These are phyloP conservation scores for Skeletonema potamos DNA, from an alignment of 108 stramenopile genomes.

Conservation along the genomic window DNA sequence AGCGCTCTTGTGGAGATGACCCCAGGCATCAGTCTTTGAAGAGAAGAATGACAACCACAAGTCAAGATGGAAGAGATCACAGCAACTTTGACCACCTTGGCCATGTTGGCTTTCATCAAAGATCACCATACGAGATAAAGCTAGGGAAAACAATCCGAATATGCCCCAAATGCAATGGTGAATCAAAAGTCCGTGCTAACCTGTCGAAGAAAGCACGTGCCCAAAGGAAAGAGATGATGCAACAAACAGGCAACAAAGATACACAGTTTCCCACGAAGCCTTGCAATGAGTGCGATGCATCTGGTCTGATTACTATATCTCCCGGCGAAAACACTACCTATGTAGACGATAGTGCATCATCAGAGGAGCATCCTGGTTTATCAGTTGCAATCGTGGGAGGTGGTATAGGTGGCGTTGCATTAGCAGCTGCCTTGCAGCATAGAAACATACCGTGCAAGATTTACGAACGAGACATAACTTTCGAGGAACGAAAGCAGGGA, in stretches of 20 bases:
- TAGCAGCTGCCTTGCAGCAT: constrained; percentile 81
- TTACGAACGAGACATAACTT: constrained; percentile 78
- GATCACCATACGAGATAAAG: constrained; percentile 36
- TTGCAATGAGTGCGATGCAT: constrained; percentile 42
- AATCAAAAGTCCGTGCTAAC: constrained; percentile 49
- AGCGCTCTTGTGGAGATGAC: background rate
- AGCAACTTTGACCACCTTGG: background rate
- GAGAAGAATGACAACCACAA: background rate
- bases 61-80: background rate
- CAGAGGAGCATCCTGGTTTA: background rate
- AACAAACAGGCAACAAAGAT: constrained; percentile 8
- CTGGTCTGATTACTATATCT: constrained; percentile 35
- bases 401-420: constrained; percentile 81
- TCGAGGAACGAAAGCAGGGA: constrained; percentile 71
- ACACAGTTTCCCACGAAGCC: constrained; percentile 45
- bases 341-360: background rate
- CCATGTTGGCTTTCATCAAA: background rate
- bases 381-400: constrained; percentile 81
- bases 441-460: constrained; percentile 67
- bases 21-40: background rate
- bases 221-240: constrained; percentile 12
- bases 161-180: constrained; percentile 61
- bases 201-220: constrained; percentile 57
- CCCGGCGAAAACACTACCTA: background rate
- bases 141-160: constrained; percentile 23